These are phyloP conservation scores for Cladosporium halotolerans DNA, from an alignment of 2,329 filamentous ascomycete species.

Conservation along the genomic window DNA sequence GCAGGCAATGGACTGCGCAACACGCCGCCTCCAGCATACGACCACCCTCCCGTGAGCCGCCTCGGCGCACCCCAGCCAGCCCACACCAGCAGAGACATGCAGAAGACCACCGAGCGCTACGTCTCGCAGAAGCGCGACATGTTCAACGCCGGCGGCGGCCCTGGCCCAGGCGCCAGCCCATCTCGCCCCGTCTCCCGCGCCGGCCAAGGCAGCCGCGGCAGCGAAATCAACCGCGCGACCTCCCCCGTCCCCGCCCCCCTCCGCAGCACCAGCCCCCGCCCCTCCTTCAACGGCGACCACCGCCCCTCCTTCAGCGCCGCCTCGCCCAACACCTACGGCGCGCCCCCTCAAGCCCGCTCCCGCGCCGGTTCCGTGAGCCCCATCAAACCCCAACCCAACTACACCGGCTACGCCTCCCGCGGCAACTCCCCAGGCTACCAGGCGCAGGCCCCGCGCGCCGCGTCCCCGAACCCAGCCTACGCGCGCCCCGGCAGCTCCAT, in stretches of 20 bases:
- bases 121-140: slow-evolving; percentile 75
- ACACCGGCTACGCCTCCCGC: slow-evolving; percentile 31
- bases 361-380: slow-evolving; percentile 37
- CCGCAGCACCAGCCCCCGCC: slow-evolving; percentile 52
- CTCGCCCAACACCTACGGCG: slow-evolving; percentile 60
- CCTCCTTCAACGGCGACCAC: slow-evolving; percentile 41
- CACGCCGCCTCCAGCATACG: slow-evolving; percentile 83
- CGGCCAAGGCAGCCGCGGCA: slow-evolving; percentile 24
- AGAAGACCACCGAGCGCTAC: slow-evolving; percentile 86
- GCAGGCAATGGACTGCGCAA: slow-evolving; percentile 47
- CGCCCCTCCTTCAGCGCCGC: slow-evolving; percentile 39
- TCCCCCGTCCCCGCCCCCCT: slow-evolving; percentile 28
- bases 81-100: slow-evolving; percentile 90
- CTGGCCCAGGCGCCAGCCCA: neutral
- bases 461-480: slow-evolving; percentile 34
- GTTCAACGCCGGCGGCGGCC: slow-evolving; percentile 44
- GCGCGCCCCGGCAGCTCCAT: slow-evolving; percentile 31
- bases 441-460: slow-evolving; percentile 30
- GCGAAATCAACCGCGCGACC: slow-evolving; percentile 20
- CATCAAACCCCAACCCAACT: slow-evolving; percentile 33
- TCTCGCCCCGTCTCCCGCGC: slow-evolving; percentile 24
- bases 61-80: slow-evolving; percentile 86
- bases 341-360: slow-evolving; percentile 27
- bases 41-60: slow-evolving; percentile 64
- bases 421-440: slow-evolving; percentile 35